phyloP scores from a whole-genome alignment of 768 basidiomycete species.

The Peribolospora baueri region DNA sequence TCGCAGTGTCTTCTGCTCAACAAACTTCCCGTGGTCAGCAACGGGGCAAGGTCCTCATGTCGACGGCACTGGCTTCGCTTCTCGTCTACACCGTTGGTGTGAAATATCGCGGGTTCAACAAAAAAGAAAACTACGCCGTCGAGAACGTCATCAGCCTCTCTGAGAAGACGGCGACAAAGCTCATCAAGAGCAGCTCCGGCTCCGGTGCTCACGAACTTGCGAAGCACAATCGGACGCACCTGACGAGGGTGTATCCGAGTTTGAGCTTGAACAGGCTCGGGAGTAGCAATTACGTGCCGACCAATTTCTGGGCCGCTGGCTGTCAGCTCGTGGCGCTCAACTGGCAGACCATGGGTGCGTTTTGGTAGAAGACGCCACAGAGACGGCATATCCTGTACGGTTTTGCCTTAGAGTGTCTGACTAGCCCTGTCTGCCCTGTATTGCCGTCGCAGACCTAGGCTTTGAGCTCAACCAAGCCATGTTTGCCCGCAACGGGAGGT shows the following conservation, averaged over 20 bases:
- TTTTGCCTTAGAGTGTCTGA: neutral
- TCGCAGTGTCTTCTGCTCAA: too few relatives aligned
- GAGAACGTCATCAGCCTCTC: constrained; percentile 46
- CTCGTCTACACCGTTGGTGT: constrained; percentile 89
- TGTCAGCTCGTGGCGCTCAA: constrained; percentile 80
- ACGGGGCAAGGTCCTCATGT: constrained; percentile 27
- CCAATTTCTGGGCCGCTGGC: constrained; percentile 70
- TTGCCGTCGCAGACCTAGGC: constrained; percentile 38
- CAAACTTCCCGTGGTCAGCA: too few relatives aligned
- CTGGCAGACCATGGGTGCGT: constrained; percentile 84
- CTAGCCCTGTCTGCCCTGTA: neutral
- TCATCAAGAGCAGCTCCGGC: neutral
- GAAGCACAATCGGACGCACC: constrained; percentile 59
- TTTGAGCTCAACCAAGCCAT: constrained; percentile 84
- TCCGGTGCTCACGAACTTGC: constrained; percentile 28
- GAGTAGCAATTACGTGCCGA: constrained; percentile 69
- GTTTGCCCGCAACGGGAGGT: constrained; percentile 73
- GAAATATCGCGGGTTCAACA: constrained; percentile 45
- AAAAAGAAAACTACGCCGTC: constrained; percentile 57
- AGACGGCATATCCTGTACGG: neutral
- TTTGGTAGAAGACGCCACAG: neutral
- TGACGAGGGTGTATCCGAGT: constrained; percentile 68
- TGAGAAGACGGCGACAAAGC: constrained; percentile 30
- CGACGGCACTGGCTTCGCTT: constrained; percentile 40
- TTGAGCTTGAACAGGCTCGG: constrained; percentile 56